Conservation (phyloP, 495 filamentous ascomycete species). For the Aspergillus egyptiacus region DNA sequence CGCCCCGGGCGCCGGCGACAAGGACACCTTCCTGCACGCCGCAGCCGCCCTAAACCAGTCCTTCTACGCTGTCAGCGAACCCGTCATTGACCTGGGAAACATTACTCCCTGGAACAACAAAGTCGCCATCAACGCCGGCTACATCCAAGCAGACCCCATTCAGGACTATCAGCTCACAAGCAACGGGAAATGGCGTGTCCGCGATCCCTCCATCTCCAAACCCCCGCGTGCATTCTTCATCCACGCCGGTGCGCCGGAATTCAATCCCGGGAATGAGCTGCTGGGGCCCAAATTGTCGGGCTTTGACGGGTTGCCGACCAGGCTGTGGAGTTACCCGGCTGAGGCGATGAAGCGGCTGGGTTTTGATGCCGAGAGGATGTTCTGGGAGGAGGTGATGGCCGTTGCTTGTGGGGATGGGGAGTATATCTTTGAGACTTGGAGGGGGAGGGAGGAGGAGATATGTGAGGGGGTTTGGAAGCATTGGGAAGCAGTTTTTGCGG, state of each 20-base stretch:
- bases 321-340: slow-evolving; percentile 11
- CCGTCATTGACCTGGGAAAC: slow-evolving; percentile 18
- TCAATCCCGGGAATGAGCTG: slow-evolving; percentile 29
- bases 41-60: slow-evolving; percentile 36
- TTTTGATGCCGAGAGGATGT: slow-evolving; percentile 9
- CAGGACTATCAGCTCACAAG: slow-evolving; percentile 27
- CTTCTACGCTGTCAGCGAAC: slow-evolving; percentile 37
- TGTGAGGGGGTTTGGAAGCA: slow-evolving; percentile 7
- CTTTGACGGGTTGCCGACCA: slow-evolving; percentile 3
- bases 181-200: slow-evolving; percentile 17
- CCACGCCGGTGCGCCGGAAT: slow-evolving; percentile 38
- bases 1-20: slow-evolving; percentile 48
- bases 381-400: slow-evolving; percentile 9
- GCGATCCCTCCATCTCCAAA: slow-evolving; percentile 14
- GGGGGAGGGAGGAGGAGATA: not conserved
- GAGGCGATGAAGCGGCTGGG: slow-evolving; percentile 6
- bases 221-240: slow-evolving; percentile 32
- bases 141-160: slow-evolving; percentile 29
- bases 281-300: slow-evolving; percentile 1
- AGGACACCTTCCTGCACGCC: slow-evolving; percentile 50
- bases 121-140: slow-evolving; percentile 19
- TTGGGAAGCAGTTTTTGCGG: slow-evolving; percentile 5
- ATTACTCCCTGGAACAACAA: slow-evolving; percentile 9
- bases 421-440: slow-evolving; percentile 6
- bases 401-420: slow-evolving; percentile 1